A percentile compares a stretch with the other conserved stretches of the same genome.
These are phyloP conservation scores for Echria macrotheca DNA, from an alignment of 495 filamentous ascomycete species.

Conservation along the genomic window DNA sequence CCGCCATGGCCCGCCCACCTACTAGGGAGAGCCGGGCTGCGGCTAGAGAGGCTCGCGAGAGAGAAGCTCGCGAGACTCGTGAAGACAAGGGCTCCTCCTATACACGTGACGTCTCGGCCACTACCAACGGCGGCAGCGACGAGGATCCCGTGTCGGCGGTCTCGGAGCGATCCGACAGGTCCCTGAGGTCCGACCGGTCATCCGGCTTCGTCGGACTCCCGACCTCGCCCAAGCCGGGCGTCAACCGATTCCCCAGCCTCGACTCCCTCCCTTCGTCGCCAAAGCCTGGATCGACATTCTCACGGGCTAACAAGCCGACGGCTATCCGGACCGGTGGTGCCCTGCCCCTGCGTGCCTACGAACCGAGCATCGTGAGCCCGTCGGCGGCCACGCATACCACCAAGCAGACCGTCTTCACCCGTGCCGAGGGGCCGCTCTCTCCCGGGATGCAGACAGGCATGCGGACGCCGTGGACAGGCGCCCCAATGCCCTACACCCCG, in stretches of 20 bases:
- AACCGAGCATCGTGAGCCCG: constrained; percentile 49
- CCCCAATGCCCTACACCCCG: constrained; percentile 75
- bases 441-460: constrained; percentile 35
- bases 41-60: neutral
- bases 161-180: constrained; percentile 21
- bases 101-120: constrained; percentile 29
- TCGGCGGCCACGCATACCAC: constrained; percentile 44
- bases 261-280: constrained; percentile 41
- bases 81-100: constrained; percentile 18
- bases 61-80: constrained; percentile 8
- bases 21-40: constrained; percentile 6
- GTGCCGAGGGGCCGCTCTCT: constrained; percentile 46
- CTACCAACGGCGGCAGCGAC: constrained; percentile 17
- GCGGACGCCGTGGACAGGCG: constrained; percentile 63
- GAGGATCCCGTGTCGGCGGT: constrained; percentile 38
- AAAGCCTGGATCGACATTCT: constrained; percentile 33
- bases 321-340: constrained; percentile 43
- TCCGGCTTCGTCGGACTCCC: constrained; percentile 41
- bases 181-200: constrained; percentile 16
- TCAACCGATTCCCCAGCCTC: constrained; percentile 41
- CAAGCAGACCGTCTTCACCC: constrained; percentile 75
- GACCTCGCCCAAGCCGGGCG: constrained; percentile 41
- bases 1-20: constrained; percentile 21
- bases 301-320: constrained; percentile 29
- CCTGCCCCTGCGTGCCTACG: constrained; percentile 58